phyloP scores from a whole-genome alignment of 441 rosid species.

The Sinapis alba region DNA sequence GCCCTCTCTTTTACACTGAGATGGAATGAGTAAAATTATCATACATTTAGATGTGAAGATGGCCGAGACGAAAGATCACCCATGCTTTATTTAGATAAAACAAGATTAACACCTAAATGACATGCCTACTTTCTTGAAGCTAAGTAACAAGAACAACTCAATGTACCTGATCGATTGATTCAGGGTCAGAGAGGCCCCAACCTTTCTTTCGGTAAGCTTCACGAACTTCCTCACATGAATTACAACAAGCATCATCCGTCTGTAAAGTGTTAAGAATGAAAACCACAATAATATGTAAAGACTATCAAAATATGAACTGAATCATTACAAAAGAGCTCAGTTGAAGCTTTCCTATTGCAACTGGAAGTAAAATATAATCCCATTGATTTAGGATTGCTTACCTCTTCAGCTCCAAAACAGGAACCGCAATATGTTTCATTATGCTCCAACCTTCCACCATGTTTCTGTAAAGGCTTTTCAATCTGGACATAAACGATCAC shows the following conservation, averaged over 20 bases:
- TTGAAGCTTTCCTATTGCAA: not conserved
- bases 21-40: slow-evolving; percentile 5
- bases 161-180: slow-evolving; percentile 58
- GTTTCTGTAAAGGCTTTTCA: slow-evolving; percentile 90
- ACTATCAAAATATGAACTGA: not conserved
- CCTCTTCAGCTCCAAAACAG: slow-evolving; percentile 92
- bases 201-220: slow-evolving; percentile 98
- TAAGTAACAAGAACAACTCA: not conserved
- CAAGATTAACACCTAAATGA: not conserved
- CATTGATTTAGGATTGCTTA: slow-evolving; percentile 24
- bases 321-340: not conserved
- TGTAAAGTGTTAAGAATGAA: not conserved
- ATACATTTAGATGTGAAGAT: not conserved
- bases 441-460: slow-evolving; percentile 98
- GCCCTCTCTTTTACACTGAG: slow-evolving; percentile 94
- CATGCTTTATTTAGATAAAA: not conserved
- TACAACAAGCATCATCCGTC: slow-evolving; percentile 88
- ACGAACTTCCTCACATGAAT: slow-evolving; percentile 94
- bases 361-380: not conserved
- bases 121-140: not conserved
- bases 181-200: slow-evolving; percentile 88
- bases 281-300: slow-evolving; percentile 11
- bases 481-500: slow-evolving; percentile 48
- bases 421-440: slow-evolving; percentile 97
- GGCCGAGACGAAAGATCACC: not conserved